phyloP scores from a whole-genome alignment of 2,329 filamentous ascomycete genomes.

The Lachnellula subtilissima region DNA sequence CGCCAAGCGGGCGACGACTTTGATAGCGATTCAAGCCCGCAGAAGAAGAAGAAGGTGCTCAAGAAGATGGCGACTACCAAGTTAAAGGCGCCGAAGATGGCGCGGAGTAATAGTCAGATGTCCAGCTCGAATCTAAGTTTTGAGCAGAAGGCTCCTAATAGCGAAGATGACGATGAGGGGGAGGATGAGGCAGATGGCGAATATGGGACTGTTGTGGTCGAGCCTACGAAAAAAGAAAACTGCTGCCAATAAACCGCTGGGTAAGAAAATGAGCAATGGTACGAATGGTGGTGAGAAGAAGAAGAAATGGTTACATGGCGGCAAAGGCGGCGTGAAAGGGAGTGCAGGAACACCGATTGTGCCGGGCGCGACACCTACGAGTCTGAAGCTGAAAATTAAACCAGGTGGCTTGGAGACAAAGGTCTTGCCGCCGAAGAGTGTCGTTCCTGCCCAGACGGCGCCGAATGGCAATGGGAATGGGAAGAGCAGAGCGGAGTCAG shows the following conservation, averaged over 20 bases:
- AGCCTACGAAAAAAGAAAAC: conserved; percentile 28
- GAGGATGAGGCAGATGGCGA: conserved; percentile 28
- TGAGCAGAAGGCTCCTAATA: conserved; percentile 19
- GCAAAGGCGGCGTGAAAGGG: conserved; percentile 9
- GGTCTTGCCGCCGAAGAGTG: conserved; percentile 10
- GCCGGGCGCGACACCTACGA: not conserved
- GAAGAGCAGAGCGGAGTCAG: conserved; percentile 9
- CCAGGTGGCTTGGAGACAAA: not conserved
- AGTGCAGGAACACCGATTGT: not conserved
- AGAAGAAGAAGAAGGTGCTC: conserved; percentile 28
- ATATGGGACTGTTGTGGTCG: conserved; percentile 21
- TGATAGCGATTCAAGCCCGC: conserved; percentile 28
- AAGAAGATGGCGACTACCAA: conserved; percentile 26
- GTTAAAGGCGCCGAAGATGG: conserved; percentile 25
- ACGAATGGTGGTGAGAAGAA: conserved; percentile 7
- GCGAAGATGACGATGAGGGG: conserved; percentile 22
- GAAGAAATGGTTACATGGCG: conserved; percentile 15
- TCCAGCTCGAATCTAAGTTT: conserved; percentile 23
- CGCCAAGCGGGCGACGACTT: conserved; percentile 29
- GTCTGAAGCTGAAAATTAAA: conserved; percentile 8
- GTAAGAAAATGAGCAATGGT: not conserved
- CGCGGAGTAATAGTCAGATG: conserved; percentile 16
- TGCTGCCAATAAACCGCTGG: conserved; percentile 4
- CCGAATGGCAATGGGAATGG: conserved; percentile 7
- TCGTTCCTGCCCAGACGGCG: not conserved